These are phyloP conservation scores for Dactylonectria estremocensis DNA, from an alignment of 2,329 filamentous ascomycete species.

Conservation along the genomic window DNA sequence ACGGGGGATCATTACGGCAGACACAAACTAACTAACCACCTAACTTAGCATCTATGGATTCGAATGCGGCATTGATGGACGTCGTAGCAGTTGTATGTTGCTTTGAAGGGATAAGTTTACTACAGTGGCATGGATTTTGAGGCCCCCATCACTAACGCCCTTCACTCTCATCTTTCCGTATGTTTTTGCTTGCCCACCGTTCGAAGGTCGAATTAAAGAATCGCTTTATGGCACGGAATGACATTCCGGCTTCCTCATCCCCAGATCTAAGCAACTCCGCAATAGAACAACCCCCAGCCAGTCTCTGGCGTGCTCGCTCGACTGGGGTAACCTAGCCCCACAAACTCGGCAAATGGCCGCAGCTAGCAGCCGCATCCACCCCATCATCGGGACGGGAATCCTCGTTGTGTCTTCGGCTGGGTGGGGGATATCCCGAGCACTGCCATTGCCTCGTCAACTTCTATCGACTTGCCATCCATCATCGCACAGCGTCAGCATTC, in stretches of 20 bases:
- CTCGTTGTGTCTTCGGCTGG: slow-evolving; percentile 15
- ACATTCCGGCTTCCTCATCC: background rate
- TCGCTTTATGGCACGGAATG: too few relatives aligned
- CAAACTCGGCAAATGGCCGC: slow-evolving; percentile 24
- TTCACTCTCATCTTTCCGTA: too few relatives aligned
- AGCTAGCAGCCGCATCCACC: slow-evolving; percentile 19
- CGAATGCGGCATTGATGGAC: background rate
- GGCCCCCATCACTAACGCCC: too few relatives aligned
- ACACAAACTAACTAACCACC: too few relatives aligned
- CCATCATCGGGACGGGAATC: slow-evolving; percentile 14
- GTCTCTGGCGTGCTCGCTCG: background rate
- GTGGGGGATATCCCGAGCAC: slow-evolving; percentile 26
- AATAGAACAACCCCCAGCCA: background rate
- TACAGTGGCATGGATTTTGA: too few relatives aligned
- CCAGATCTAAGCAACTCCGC: slow-evolving; percentile 1
- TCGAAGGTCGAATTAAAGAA: too few relatives aligned
- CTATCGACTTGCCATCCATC: slow-evolving; percentile 4
- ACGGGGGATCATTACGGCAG: background rate
- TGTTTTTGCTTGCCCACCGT: too few relatives aligned
- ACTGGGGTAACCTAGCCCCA: slow-evolving; percentile 5
- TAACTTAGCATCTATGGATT: too few relatives aligned
- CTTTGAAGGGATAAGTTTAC: too few relatives aligned
- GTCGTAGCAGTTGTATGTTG: too few relatives aligned
- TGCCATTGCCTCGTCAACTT: background rate
- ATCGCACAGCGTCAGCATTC: background rate